Base-by-base conservation (phyloP, 176 grass and related monocot species). In the Poa annua region DNA sequence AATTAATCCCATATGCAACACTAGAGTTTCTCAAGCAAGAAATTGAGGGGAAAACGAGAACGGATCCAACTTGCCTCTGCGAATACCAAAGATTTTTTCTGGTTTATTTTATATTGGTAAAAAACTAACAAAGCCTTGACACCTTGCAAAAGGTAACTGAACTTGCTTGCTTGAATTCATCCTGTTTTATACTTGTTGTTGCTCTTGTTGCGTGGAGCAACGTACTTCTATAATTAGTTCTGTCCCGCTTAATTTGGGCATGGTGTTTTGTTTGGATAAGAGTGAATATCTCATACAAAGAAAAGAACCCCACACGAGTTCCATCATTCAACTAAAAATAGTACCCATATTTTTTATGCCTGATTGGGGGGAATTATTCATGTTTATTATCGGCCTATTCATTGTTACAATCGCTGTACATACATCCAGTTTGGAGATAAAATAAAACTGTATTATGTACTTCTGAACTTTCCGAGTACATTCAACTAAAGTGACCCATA, bases 161-260 rank as follows among this genome's bases (percentile, higher is more conserved):
- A 59, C 25, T 33, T 74, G 71, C 15, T 86, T 68, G 17, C 33
- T 84, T 75, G 13, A 44, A 70, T 22, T 16, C 75, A 34, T 68
- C 38, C 6, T 4, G 13, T 34, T 74, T 54, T 66, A 66, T 59
- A 60, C 5, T n/a, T 42, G 19, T 38, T 41, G 6, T 15, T 32
- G 51, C 10, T 42, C 12, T 38, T 41, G 11, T 15, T 32, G 51
- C 10, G 0, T 15, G 44, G 32, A 33, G 20, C 8, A 17, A 35
- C 16, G 6, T 13, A 55, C 1, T 70, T 78, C 83, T 70, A 85
- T 85, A 85, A 49, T 85, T 85, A 85, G 83, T 29, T 2, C 1
- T 59, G 62, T 51, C 26, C 44, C 16, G 51, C 33, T 55, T 25
- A 10, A 77, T 84, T 77, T 84, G 61, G 71, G 34, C 50, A 57